A percentile compares a stretch with the other conserved stretches of the same genome.
These are phyloP conservation scores for Mycena indigotica DNA, from an alignment of 768 basidiomycete genomes.

Conservation along the genomic window DNA sequence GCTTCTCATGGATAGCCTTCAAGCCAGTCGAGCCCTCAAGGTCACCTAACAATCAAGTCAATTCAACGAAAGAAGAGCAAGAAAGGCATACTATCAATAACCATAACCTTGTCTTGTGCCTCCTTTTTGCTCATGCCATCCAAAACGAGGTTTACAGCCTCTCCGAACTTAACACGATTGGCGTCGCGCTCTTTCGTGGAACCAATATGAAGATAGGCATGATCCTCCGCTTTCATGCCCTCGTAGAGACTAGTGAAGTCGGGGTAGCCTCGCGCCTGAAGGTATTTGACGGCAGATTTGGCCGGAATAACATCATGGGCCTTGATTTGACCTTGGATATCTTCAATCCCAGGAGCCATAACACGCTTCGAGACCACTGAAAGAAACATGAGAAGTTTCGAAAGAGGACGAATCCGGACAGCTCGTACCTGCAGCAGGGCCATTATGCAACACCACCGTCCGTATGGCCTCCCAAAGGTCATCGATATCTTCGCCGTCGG, in stretches of 20 bases:
- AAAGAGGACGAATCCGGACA: too few species aligned
- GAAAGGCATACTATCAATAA: constrained; percentile 71
- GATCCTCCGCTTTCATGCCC: constrained; percentile 60
- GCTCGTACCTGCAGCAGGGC: constrained; percentile 72
- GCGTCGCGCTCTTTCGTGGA: constrained; percentile 75
- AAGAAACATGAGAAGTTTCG: too few species aligned
- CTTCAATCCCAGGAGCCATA: constrained; percentile 71
- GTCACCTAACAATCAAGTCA: constrained; percentile 52
- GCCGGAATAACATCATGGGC: constrained; percentile 87
- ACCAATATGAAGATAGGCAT: constrained; percentile 67
- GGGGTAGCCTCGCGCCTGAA: constrained; percentile 62
- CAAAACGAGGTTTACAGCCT: constrained; percentile 78
- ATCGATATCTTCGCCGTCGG: constrained; percentile 79
- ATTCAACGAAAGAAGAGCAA: neutral
- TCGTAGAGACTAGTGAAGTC: constrained; percentile 56
- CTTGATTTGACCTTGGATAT: constrained; percentile 76
- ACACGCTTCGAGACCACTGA: constrained; percentile 68
- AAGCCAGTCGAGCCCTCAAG: constrained; percentile 89
- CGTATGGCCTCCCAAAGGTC: constrained; percentile 72
- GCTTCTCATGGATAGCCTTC: constrained; percentile 85
- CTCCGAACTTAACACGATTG: constrained; percentile 82
- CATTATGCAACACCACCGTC: constrained; percentile 56
- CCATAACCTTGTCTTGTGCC: constrained; percentile 77
- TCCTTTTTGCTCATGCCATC: constrained; percentile 77
- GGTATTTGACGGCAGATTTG: constrained; percentile 77